Conservation (phyloP, 768 basidiomycete genomes). For the Xerocomellus amylosporus region DNA sequence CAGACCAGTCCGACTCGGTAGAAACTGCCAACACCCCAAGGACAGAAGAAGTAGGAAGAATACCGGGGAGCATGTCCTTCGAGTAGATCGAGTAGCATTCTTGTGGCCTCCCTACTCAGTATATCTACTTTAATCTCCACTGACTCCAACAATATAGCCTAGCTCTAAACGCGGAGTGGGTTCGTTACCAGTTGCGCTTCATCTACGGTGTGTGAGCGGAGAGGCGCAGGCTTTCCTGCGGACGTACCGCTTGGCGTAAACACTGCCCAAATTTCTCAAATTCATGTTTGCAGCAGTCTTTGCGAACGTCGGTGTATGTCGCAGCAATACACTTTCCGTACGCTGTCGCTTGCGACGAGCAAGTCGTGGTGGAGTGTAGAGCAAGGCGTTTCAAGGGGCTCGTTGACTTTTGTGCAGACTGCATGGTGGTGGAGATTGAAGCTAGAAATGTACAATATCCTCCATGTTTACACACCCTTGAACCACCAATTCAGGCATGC, state of each 20-base stretch:
- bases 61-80: constrained; percentile 31
- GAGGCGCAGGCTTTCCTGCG: background rate
- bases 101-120: background rate
- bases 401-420: constrained; percentile 30
- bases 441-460: background rate
- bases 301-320: constrained; percentile 78
- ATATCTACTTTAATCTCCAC: constrained; percentile 21
- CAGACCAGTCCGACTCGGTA: constrained; percentile 20
- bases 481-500: background rate
- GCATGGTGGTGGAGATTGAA: constrained; percentile 9
- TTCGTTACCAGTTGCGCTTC: constrained; percentile 52
- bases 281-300: constrained; percentile 81
- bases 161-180: background rate
- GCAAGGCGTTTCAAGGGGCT: constrained; percentile 63
- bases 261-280: constrained; percentile 84
- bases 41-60: constrained; percentile 39
- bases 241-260: constrained; percentile 72
- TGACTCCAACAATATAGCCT: constrained; percentile 6
- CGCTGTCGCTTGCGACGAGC: constrained; percentile 62
- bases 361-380: constrained; percentile 68
- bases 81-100: constrained; percentile 23
- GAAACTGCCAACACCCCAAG: constrained; percentile 29
- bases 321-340: constrained; percentile 90
- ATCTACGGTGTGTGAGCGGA: constrained; percentile 36
- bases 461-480: too few species aligned